Conservation (phyloP, 352 stramenopile genomes). For the Globisporangium abappressorium region DNA sequence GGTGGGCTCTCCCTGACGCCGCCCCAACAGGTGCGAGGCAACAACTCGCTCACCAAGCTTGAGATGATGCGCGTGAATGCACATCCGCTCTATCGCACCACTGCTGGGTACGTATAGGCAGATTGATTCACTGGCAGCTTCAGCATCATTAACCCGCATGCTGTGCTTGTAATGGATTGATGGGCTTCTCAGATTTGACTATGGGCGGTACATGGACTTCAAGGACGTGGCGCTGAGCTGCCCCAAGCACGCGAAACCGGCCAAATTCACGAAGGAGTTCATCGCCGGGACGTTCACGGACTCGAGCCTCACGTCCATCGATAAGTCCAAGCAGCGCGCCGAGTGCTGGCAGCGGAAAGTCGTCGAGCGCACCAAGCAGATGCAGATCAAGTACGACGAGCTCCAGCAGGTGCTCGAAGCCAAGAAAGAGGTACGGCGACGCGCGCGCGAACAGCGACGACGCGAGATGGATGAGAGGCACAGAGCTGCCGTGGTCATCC, state of each 20-base stretch:
- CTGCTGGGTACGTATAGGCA: constrained; percentile 26
- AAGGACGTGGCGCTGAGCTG: constrained; percentile 48
- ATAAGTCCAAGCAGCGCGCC: constrained; percentile 47
- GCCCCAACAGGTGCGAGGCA: constrained; percentile 22
- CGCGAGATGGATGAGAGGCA: constrained; percentile 32
- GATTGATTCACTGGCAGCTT: background rate
- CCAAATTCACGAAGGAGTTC: constrained; percentile 58
- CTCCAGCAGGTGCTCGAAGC: constrained; percentile 49
- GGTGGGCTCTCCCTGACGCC: constrained; percentile 13
- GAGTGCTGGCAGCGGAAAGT: constrained; percentile 58
- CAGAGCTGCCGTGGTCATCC: constrained; percentile 26
- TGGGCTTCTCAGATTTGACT: constrained; percentile 38
- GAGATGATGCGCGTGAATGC: constrained; percentile 34
- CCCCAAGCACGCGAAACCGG: constrained; percentile 43
- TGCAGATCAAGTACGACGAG: constrained; percentile 63
- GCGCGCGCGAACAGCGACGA: constrained; percentile 33
- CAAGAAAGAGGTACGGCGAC: constrained; percentile 36
- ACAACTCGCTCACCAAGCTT: constrained; percentile 50
- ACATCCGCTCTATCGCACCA: constrained; percentile 62
- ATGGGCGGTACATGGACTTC: constrained; percentile 54
- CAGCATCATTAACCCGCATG: background rate
- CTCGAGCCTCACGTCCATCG: constrained; percentile 50
- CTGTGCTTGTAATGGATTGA: background rate
- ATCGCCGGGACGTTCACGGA: constrained; percentile 49
- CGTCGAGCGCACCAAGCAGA: constrained; percentile 44